Evolutionary conservation across 352 stramenopile species (phyloP), one percentile per base, ranked within the genome.

Genomic region (Pythium insidiosum): DNA sequence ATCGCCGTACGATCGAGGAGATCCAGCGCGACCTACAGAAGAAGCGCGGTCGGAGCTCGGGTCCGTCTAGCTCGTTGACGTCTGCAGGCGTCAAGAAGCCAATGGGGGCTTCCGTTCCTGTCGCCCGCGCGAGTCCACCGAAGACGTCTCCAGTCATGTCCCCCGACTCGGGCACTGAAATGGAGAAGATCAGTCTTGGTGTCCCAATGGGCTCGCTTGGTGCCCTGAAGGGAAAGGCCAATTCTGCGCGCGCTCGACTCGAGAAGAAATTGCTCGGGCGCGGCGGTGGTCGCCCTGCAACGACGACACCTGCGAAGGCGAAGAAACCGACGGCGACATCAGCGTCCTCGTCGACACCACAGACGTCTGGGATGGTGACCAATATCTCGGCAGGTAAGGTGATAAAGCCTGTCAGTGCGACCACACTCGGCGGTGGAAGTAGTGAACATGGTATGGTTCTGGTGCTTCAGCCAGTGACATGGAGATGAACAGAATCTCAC

Each of bases 1-100:
- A 93, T 39, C 75, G 81, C 45, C 77, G 81, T 18, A 89, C 81
- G n/a, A 93, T 93, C 45, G 81, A 93, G 37, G 75, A 93, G 52
- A 93, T 93, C 43, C 81, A 93, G 45, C 61, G 76, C 40, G 81
- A 93, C 44, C 47, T 93, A 18, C 56, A 75, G 37, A 84, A 73
- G 44, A 91, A 85, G 42, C 65, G 73, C 6, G 59, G 61, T 11
- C 34, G 26, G 25, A 51, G 38, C 16, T 23, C 31, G 18, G 28
- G 39, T 11, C 47, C 42, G 4, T 30, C 22, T 13, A 20, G 20
- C 12, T 38, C 38, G 5, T 40, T 28, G 7, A 24, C 34, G 37
- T 45, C 18, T 40, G 28, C 23, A 23, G 23, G 21, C 20, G 29
- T 43, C n/a, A 71, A 71, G 34, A 79, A 75, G 41, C 64, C 61